Conservation (phyloP, 805 yeast genomes). For the Zygosaccharomyces pseudorouxii region DNA sequence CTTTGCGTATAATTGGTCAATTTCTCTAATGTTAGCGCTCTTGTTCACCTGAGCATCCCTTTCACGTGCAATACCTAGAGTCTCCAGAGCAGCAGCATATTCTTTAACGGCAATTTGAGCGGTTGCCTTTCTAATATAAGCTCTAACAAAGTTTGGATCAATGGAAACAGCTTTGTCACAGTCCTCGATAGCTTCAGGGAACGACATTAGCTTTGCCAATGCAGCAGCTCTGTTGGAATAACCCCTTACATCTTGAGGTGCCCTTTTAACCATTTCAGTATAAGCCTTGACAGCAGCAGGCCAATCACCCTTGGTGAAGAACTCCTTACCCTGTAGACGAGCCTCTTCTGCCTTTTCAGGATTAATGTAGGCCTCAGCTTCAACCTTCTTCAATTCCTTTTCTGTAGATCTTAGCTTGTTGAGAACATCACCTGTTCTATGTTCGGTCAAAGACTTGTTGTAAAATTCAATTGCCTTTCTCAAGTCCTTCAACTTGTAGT, state of each 20-base stretch:
- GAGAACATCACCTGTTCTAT: slow-evolving; percentile 90
- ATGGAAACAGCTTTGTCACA: slow-evolving; percentile 83
- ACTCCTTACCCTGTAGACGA: slow-evolving; percentile 85
- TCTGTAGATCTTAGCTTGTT: slow-evolving; percentile 84
- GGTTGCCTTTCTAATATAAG: slow-evolving; percentile 93
- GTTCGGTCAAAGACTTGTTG: slow-evolving; percentile 92
- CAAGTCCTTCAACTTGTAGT: slow-evolving; percentile 69
- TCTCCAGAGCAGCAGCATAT: slow-evolving; percentile 73
- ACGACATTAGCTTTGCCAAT: slow-evolving; percentile 85
- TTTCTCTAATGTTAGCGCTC: slow-evolving; percentile 63
- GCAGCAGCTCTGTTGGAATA: slow-evolving; percentile 99
- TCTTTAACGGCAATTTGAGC: slow-evolving; percentile 91
- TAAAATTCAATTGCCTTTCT: slow-evolving; percentile 69
- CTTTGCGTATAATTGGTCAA: slow-evolving; percentile 73
- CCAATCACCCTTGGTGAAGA: slow-evolving; percentile 89
- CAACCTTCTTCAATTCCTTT: slow-evolving; percentile 74
- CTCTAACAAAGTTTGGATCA: slow-evolving; percentile 88
- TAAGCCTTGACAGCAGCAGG: slow-evolving; percentile 93
- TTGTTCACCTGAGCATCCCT: slow-evolving; percentile 62
- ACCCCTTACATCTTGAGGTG: slow-evolving; percentile 96
- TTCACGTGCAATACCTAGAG: slow-evolving; percentile 71
- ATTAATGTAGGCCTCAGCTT: slow-evolving; percentile 72
- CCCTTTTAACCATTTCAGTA: slow-evolving; percentile 92
- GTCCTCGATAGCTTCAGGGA: slow-evolving; percentile 94
- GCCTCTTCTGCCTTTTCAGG: slow-evolving; percentile 95